Evolutionary conservation across 148 eudicot genomes (phyloP).

Genomic region (Camellia japonica): DNA sequence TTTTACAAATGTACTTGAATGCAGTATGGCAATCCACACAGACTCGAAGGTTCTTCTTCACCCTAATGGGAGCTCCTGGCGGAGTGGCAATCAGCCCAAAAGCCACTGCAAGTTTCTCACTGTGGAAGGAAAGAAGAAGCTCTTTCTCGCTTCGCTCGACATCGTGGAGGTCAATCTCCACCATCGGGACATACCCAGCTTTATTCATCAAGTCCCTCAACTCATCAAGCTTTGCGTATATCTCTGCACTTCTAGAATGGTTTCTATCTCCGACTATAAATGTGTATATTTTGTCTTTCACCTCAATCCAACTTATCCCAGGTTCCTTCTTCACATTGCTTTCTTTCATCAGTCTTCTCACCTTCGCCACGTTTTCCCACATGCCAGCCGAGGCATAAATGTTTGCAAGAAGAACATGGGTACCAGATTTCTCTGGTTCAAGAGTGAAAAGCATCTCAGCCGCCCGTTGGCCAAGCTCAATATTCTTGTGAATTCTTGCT

Average conservation of each 20-base stretch:
- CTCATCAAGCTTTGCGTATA: conserved; percentile 21
- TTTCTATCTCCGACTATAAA: conserved; percentile 17
- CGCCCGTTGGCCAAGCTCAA: conserved; percentile 45
- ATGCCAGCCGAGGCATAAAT: conserved; percentile 57
- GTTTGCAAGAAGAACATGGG: conserved; percentile 48
- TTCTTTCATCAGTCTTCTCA: conserved; percentile 52
- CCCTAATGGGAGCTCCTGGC: conserved; percentile 17
- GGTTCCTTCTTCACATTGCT: conserved; percentile 57
- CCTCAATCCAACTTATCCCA: conserved; percentile 34
- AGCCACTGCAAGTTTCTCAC: conserved; percentile 49
- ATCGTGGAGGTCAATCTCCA: conserved; percentile 43
- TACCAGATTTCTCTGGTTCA: conserved; percentile 57
- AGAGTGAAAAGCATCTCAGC: conserved; percentile 46
- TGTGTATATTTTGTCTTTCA: conserved; percentile 14
- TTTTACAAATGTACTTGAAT: conserved; percentile 16
- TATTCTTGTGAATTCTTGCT: conserved; percentile 52
- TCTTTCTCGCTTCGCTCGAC: conserved; percentile 50
- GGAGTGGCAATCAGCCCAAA: conserved; percentile 16
- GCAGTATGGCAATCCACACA: conserved; percentile 15
- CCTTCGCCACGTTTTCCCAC: conserved; percentile 51
- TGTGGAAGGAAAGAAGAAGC: conserved; percentile 44
- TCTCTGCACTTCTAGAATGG: conserved; percentile 16
- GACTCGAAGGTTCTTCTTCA: conserved; percentile 14
- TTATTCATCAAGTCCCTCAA: conserved; percentile 15
- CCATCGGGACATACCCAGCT: conserved; percentile 17